Percentiles rank a stretch among this genome's conserved stretches.
Conservation (phyloP, 306 rosid genomes). For the Quercus parvula region DNA sequence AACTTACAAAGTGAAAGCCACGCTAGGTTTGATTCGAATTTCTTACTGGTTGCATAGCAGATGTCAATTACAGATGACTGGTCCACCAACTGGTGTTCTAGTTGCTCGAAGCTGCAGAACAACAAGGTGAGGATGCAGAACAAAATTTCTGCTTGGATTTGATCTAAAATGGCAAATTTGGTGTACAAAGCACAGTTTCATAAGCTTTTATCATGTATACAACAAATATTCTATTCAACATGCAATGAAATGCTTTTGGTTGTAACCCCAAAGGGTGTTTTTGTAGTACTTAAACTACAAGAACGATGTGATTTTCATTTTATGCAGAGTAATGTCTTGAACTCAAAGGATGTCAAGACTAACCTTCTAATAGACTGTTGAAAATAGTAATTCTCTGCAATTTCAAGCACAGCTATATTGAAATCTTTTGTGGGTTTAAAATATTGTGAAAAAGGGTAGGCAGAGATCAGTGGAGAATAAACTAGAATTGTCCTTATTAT, state of each 20-base stretch:
- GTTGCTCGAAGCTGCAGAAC: slow-evolving; percentile 70
- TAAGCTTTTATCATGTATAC: neutral
- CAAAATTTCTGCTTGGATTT: slow-evolving; percentile 12
- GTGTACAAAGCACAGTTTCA: slow-evolving; percentile 3
- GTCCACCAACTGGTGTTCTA: slow-evolving; percentile 76
- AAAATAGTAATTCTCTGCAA: no score
- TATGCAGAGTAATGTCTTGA: neutral
- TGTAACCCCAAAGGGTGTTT: neutral
- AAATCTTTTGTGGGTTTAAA: neutral
- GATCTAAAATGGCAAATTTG: slow-evolving; percentile 12
- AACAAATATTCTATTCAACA: neutral
- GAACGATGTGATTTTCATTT: neutral
- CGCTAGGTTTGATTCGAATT: slow-evolving; percentile 52
- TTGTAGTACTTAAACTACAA: neutral
- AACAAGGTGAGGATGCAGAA: slow-evolving; percentile 37
- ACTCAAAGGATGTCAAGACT: no score
- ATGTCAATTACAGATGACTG: slow-evolving; percentile 82
- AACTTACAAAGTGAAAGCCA: slow-evolving; percentile 64
- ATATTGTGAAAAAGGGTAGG: slow-evolving; percentile 5
- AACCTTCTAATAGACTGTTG: no score
- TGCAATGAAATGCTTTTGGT: neutral
- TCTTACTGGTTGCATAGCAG: slow-evolving; percentile 64
- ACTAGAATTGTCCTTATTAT: slow-evolving; percentile 2
- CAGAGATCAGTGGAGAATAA: slow-evolving; percentile 16
- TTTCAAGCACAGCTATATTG: neutral